Base-by-base conservation (phyloP, 192 early-diverging fungal species). In the Coemansia sp. region DNA sequence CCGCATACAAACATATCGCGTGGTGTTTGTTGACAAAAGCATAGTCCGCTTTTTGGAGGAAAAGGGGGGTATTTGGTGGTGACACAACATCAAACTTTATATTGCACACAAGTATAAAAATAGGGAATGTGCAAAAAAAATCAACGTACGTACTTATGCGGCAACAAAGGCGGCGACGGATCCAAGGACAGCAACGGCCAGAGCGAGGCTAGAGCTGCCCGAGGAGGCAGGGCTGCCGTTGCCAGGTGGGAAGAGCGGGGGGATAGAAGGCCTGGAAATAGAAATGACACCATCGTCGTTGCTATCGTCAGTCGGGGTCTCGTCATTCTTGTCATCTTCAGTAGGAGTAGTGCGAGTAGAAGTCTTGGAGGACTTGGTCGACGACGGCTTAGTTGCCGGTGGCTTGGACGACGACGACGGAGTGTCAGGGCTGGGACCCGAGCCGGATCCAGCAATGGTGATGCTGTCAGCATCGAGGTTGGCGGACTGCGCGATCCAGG, bases 401-500 rank as follows among this genome's bases (percentile, higher is more conserved):
- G 35, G n/a, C 35, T 37, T 40, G 9, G 59, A 39, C 10, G 59
- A 40, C 3, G 59, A 21, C 10, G 37, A 23, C 17, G 58, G 16
- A 3, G 2, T 8, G 8, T 9, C 59, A 5, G 59, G 55, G 30
- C 35, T 32, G 28, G 55, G 26, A 6, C 16, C 55, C 13, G 55
- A 55, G 10, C 52, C 52, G 3, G 52, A 30, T 14, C 59, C 37
- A 39, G 35, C 35, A 61, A 70, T 30, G 38, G 49, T 35, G 28
- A 84, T 58, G 37, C 38, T 55, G 1, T 35, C 52, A 17, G 67
- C 67, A 28, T 74, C 42, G 9, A 84, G 44, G 38, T 44, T 42
- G 6, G 70, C 62, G 2, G 50, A 17, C 32, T 47, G 9, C 0
- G 70, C 67, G 35, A 85, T 77, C 83, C 83, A 85, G 28, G 63